These are phyloP conservation scores for Podaxis sp. DNA, from an alignment of 768 basidiomycete genomes.

Conservation along the genomic window DNA sequence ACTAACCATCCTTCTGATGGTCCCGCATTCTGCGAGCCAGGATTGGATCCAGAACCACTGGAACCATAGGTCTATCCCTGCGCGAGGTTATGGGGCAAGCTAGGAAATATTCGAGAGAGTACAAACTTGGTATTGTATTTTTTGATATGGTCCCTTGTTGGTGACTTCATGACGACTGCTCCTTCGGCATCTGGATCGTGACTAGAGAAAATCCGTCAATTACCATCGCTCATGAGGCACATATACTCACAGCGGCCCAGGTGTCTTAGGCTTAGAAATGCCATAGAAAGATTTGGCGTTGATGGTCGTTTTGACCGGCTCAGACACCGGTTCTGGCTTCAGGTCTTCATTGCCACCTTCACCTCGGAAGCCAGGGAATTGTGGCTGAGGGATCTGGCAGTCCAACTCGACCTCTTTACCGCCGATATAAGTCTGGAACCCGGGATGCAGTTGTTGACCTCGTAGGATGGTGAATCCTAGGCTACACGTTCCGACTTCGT, in stretches of 20 bases:
- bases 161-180: conserved; percentile 85
- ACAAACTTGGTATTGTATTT: conserved; percentile 71
- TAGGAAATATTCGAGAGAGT: background rate
- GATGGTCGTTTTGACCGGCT: conserved; percentile 10
- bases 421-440: conserved; percentile 45
- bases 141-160: conserved; percentile 63
- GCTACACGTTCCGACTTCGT: conserved; percentile 30
- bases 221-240: background rate
- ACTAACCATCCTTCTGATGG: conserved; percentile 85
- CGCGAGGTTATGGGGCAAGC: conserved; percentile 7
- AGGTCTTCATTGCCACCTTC: conserved; percentile 7
- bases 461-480: conserved; percentile 66
- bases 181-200: conserved; percentile 76
- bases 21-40: conserved; percentile 73
- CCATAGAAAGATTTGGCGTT: conserved; percentile 56
- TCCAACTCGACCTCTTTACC: conserved; percentile 67
- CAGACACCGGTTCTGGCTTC: conserved; percentile 20
- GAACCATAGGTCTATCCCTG: conserved; percentile 65
- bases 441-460: conserved; percentile 49
- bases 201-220: conserved; percentile 34
- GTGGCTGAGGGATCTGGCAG: conserved; percentile 43
- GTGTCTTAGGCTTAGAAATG: conserved; percentile 31
- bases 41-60: conserved; percentile 91
- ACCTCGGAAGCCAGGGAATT: conserved; percentile 45
- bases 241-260: conserved; percentile 47